These are phyloP conservation scores for Vitis rotundifolia DNA, from an alignment of 164 flowering plant species.

Conservation along the genomic window DNA sequence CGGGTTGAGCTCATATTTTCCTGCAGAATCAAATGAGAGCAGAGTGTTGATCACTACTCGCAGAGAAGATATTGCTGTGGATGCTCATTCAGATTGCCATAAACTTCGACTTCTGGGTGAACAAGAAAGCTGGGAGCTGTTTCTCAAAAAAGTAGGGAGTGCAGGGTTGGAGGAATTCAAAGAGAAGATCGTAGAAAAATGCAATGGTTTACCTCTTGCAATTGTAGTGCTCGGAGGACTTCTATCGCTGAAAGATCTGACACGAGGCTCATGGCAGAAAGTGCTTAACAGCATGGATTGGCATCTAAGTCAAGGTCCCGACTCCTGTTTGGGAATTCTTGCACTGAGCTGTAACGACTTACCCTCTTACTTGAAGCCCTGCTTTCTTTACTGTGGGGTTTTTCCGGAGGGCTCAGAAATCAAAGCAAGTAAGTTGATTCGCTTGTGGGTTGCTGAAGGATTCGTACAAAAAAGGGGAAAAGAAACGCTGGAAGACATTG, in stretches of 20 bases:
- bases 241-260: neutral
- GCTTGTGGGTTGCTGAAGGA: too few relatives aligned
- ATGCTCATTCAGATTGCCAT: neutral
- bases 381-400: neutral
- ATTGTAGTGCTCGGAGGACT: neutral
- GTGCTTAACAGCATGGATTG: neutral
- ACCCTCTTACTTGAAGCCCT: neutral
- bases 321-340: too few relatives aligned
- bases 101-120: neutral
- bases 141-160: neutral
- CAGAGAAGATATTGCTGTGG: neutral
- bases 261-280: neutral
- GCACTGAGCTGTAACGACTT: neutral
- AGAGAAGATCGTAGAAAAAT: neutral
- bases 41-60: neutral
- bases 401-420: neutral
- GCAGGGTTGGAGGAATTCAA: neutral
- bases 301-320: too few relatives aligned
- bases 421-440: too few relatives aligned
- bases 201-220: neutral
- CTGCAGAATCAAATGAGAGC: neutral
- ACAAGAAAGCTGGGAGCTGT: neutral
- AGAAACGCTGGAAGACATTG: too few relatives aligned
- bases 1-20: neutral
- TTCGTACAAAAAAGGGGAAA: too few relatives aligned